Conservation (phyloP, 164 flowering plant species). For the Berberis vulgaris region DNA sequence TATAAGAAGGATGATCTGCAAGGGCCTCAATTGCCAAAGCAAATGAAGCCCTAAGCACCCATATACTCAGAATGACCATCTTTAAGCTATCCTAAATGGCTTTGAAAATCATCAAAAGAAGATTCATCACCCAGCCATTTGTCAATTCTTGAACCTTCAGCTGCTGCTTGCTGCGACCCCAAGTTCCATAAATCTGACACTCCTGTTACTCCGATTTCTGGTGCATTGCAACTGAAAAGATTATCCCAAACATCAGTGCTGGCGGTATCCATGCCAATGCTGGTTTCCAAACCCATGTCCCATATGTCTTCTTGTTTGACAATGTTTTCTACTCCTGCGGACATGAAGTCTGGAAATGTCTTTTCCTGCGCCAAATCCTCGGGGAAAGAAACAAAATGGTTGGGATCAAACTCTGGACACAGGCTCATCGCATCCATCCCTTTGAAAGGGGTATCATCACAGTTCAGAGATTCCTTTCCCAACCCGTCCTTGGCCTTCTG, state of each 20-base stretch:
- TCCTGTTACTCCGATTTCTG: conserved; percentile 29
- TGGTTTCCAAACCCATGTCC: conserved; percentile 39
- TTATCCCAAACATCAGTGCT: conserved; percentile 43
- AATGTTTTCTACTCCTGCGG: conserved; percentile 27
- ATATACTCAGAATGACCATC: conserved; percentile 13
- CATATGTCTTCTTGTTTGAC: conserved; percentile 39
- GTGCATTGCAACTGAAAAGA: conserved; percentile 24
- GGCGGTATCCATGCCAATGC: conserved; percentile 30
- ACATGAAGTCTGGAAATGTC: conserved; percentile 21
- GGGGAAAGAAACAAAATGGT: conserved; percentile 35
- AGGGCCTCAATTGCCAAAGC: conserved; percentile 12
- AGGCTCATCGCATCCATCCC: conserved; percentile 29
- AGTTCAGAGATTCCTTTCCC: conserved; percentile 9
- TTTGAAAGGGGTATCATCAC: conserved; percentile 18
- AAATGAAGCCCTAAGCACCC: conserved; percentile 27
- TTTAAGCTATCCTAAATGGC: conserved; percentile 14
- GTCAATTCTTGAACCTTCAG: conserved; percentile 34
- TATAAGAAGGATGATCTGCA: conserved; percentile 8
- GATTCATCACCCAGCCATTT: conserved; percentile 33
- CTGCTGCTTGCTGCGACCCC: conserved; percentile 25
- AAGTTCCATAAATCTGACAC: conserved; percentile 53
- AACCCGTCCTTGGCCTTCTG: conserved; percentile 14
- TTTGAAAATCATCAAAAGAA: conserved; percentile 9
- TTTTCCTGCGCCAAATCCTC: conserved; percentile 33
- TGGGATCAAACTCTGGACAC: conserved; percentile 15